Percentiles rank a stretch among this genome's conserved stretches.
These are phyloP conservation scores for Pyronema omphalodes DNA, from an alignment of 495 filamentous ascomycete species.

Conservation along the genomic window DNA sequence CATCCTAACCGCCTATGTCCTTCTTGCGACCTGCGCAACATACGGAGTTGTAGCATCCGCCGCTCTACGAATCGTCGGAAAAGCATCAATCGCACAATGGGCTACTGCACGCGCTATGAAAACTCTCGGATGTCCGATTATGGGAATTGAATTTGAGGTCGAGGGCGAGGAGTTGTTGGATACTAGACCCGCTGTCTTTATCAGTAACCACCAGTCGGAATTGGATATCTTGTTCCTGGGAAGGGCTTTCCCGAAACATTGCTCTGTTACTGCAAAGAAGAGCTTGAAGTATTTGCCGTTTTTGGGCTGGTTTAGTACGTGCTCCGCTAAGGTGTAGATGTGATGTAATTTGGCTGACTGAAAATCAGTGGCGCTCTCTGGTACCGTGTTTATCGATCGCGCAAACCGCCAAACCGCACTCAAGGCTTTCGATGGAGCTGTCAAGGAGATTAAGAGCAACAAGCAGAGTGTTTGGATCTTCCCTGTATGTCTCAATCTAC, in stretches of 20 bases:
- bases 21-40: slow-evolving; percentile 42
- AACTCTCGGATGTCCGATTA: slow-evolving; percentile 52
- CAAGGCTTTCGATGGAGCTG: slow-evolving; percentile 67
- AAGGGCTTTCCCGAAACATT: slow-evolving; percentile 70
- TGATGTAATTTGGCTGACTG: not conserved
- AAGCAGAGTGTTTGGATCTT: slow-evolving; percentile 87
- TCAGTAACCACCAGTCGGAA: slow-evolving; percentile 82
- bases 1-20: slow-evolving; percentile 49
- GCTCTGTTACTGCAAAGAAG: slow-evolving; percentile 84
- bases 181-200: slow-evolving; percentile 68
- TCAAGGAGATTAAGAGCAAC: slow-evolving; percentile 51
- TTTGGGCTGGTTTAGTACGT: slow-evolving; percentile 72
- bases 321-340: not conserved
- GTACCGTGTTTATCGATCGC: slow-evolving; percentile 89
- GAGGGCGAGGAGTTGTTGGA: slow-evolving; percentile 43
- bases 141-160: slow-evolving; percentile 64
- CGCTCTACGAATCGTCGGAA: slow-evolving; percentile 48
- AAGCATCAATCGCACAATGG: slow-evolving; percentile 68
- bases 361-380: slow-evolving; percentile 47
- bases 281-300: slow-evolving; percentile 64
- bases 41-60: slow-evolving; percentile 68
- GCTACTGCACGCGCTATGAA: slow-evolving; percentile 65
- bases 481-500: slow-evolving; percentile 27
- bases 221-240: slow-evolving; percentile 87
- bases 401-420: slow-evolving; percentile 62